A percentile compares a stretch with the other conserved stretches of the same genome.
phyloP scores from a whole-genome alignment of 495 filamentous ascomycete species.

The Penicillium psychrofluorescens region DNA sequence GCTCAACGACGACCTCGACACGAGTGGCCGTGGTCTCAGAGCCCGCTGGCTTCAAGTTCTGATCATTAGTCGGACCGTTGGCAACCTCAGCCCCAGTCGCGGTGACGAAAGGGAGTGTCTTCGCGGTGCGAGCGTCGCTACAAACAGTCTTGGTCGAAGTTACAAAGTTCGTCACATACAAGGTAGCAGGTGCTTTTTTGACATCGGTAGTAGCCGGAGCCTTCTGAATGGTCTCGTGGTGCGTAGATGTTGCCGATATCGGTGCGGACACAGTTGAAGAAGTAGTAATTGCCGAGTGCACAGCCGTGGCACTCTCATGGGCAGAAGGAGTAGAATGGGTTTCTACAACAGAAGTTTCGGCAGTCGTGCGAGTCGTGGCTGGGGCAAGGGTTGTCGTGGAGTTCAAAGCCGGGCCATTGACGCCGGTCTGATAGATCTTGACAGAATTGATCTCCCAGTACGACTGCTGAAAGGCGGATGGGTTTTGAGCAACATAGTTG shows the following conservation, averaged over 20 bases:
- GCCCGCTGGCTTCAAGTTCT: no score
- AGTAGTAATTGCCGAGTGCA: constrained; percentile 1
- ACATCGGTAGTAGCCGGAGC: neutral
- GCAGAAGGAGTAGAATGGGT: neutral
- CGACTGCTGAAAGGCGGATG: constrained; percentile 49
- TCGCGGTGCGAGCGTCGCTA: neutral
- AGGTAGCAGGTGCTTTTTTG: neutral
- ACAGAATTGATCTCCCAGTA: constrained; percentile 70
- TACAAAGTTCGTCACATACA: neutral
- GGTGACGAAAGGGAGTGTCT: no score
- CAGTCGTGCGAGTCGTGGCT: neutral
- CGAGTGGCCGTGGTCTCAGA: no score
- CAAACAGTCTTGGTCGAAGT: constrained; percentile 3
- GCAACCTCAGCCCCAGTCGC: no score
- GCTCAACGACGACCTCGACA: no score
- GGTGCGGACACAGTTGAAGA: neutral
- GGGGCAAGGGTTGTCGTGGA: neutral
- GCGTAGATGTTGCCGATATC: neutral
- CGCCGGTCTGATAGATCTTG: constrained; percentile 49
- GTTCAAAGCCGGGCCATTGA: constrained; percentile 3
- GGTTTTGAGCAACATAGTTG: constrained; percentile 59
- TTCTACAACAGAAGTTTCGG: neutral
- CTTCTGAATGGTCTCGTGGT: neutral
- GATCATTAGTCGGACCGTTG: neutral
- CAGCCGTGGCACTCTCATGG: neutral